Evolutionary conservation across 768 basidiomycete genomes (phyloP), one percentile per base, ranked within the genome.

Genomic region (Polyporus arcularius): DNA sequence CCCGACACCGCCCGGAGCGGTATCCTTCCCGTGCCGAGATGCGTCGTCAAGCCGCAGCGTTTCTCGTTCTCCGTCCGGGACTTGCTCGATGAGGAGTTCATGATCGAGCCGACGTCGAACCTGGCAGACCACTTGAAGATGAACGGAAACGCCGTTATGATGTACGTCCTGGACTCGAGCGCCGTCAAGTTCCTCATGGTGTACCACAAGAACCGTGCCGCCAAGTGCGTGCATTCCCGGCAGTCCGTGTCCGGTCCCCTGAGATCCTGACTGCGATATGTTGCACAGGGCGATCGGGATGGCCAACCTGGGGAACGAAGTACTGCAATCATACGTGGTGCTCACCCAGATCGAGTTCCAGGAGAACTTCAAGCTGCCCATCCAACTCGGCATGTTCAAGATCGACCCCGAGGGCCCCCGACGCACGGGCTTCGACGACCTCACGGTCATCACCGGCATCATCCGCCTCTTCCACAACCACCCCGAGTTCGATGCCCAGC

Each of bases 321-420:
- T 55, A 14, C 6, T 61, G 40, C 54, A 61, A 9, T 61, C 60
- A 9, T 61, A 61, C 32, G 60, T 31, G 7, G 60, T 53, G 21
- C 60, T 61, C 35, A 54, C 55, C 14, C 28, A 61, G 11, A 48
- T 28, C 14, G 60, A 61, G 42, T 61, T 55, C 54, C 60, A 49
- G 28, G 60, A 61, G 48, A 55, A 55, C 40, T 61, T 55, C 32
- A 40, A 48, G 18, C 60, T 61, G 28, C 60, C 60, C 8, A 51
- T 61, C 54, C 50, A 54, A 18, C 60, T 61, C 16, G 60, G 60
- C 21, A 61, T 61, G 42, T 61, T 61, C 60, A 61, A 61, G 54
- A 43, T 55, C 54, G 54, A 61, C 31, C 28, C 39, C 12, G 60
- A 61, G 3, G 42, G 41, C 41, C n/a, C 21, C 4, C 38, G 47